Evolutionary conservation across 2,329 filamentous ascomycete genomes (phyloP), one percentile per base, ranked within the genome.

Genomic region (Colletotrichum orchidophilum): DNA sequence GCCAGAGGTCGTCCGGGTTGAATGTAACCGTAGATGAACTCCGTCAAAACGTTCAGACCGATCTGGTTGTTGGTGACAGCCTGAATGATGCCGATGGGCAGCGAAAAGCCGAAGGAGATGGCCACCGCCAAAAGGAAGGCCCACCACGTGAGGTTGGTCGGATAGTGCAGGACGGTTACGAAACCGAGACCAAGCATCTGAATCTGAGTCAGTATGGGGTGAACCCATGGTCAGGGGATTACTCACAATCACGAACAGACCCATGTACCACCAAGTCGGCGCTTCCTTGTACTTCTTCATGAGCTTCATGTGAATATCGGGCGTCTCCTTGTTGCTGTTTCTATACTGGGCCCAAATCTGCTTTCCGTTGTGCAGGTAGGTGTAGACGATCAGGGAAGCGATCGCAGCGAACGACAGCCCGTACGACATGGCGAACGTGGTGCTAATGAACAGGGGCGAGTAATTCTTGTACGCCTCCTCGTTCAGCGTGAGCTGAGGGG

Each of bases 11-110:
- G 83, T 2, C 93, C 93, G 0, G 92, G 92, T 73, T 93, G 91
- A 75, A 94, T 92, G 76, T 94, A 94, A 1, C 93, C 93, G 70
- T 90, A 90, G 4, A 95, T 83, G 73, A 94, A 93, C 81, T 94
- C 92, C 1, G 92, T 93, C 73, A 94, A 82, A 29, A 95, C 92
- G 73, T 94, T 94, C 42, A 94, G 83, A 1, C 91, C 91, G 46
- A 94, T 90, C 82, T 93, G 83, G 78, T 92, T 91, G 76, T 93
- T 90, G 4, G 92, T 92, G 5, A 91, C 85, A 46, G 91, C 92
- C 76, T 93, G 87, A 39, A 94, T 89, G 70, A 94, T 93, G 50
- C 90, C 90, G 57, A 91, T 91, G 0, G 92, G 92, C 13, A 94
- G 80, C 9, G 90, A 84, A 78, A 92, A 94, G 9, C 85, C 80